A percentile compares a stretch with the other conserved stretches of the same genome.
Conservation (phyloP, 306 rosid genomes). For the Argentina anserina region DNA sequence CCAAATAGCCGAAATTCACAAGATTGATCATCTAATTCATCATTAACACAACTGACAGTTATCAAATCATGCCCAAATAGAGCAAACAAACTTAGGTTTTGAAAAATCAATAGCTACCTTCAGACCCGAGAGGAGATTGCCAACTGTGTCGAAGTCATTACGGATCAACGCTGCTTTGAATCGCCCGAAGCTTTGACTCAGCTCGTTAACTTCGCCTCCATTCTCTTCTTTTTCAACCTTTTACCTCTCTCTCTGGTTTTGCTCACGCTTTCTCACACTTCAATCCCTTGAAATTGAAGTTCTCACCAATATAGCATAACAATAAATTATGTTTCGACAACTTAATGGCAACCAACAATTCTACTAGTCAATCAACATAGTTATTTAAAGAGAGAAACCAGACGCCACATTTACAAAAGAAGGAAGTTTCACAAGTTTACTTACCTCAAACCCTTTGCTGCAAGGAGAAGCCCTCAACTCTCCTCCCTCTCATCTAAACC, state of each 20-base stretch:
- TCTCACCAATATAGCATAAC: no score
- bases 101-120: conserved; percentile 44
- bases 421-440: no score
- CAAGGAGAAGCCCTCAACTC: no score
- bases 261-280: neutral
- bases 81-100: conserved; percentile 36
- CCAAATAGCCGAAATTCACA: neutral
- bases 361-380: no score
- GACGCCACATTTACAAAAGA: no score
- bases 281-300: no score
- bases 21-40: neutral
- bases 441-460: no score
- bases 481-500: no score
- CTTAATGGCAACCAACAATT: no score
- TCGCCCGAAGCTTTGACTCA: conserved; percentile 70
- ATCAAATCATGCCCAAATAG: neutral
- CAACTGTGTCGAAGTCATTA: conserved; percentile 49
- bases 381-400: no score
- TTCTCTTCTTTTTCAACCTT: conserved; percentile 18
- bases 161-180: conserved; percentile 67
- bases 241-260: conserved; percentile 5
- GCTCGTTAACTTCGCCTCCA: conserved; percentile 82
- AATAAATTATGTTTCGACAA: no score
- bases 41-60: neutral
- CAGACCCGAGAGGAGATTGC: conserved; percentile 59